phyloP scores from a whole-genome alignment of 805 yeast species.

The Myxozyma geophila region DNA sequence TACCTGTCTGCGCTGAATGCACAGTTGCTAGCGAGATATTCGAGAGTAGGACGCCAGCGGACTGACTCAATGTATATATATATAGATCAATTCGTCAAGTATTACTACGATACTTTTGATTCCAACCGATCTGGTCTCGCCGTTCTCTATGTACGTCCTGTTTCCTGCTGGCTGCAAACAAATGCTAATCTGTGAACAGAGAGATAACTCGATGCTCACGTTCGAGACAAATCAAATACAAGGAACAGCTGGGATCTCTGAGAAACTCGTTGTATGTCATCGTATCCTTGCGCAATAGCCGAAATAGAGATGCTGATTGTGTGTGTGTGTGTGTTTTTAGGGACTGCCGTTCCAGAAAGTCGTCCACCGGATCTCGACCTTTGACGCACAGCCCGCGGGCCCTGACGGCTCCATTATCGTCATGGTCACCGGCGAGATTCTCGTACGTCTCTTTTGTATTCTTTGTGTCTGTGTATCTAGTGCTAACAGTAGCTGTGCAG shows the following conservation, averaged over 20 bases:
- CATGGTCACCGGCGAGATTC: conserved; percentile 95
- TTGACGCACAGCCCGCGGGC: conserved; percentile 98
- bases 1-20: not conserved
- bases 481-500: conserved; percentile 9
- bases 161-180: not conserved
- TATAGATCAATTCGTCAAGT: conserved; percentile 80
- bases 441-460: conserved; percentile 45
- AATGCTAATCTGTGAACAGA: conserved; percentile 44
- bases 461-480: not conserved
- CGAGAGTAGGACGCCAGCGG: too few species aligned
- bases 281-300: not conserved
- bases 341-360: conserved; percentile 92
- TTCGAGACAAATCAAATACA: conserved; percentile 93
- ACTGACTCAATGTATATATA: too few species aligned
- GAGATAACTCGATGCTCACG: conserved; percentile 97
- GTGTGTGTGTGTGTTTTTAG: too few species aligned
- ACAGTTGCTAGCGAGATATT: too few species aligned
- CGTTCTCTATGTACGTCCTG: conserved; percentile 86
- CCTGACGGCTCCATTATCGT: conserved; percentile 85
- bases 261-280: conserved; percentile 64
- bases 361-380: conserved; percentile 87
- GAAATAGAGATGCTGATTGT: too few species aligned
- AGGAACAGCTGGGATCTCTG: conserved; percentile 91
- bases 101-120: conserved; percentile 95
- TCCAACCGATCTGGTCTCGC: conserved; percentile 90